Base-by-base conservation (phyloP, 2,329 filamentous ascomycete genomes). In the Microdochium trichocladiopsis region DNA sequence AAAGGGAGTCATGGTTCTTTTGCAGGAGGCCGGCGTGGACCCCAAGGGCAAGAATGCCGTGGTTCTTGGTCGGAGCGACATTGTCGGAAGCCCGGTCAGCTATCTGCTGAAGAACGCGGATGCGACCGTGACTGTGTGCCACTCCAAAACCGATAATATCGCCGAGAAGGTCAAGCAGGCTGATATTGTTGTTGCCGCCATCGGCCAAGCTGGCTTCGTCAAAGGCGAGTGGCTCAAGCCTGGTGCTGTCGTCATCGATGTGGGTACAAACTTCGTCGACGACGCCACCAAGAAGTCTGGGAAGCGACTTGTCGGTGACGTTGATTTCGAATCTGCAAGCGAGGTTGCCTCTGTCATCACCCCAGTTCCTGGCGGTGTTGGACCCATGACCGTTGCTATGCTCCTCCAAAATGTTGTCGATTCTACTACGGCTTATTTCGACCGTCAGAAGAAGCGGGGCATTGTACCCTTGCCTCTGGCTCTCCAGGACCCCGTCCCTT, bases 361-460 rank as follows among this genome's bases (percentile, higher is more conserved):
- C 2, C 94, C 94, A 1, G 94, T 99, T 2, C 94, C 94, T 1
- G 94, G 94, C 53, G 94, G 94, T 69, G 94, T 99, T 54, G 94
- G 94, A 0, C 94, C 94, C 50, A 99, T 99, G 94, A 99, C 94
- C 2, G 92, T 99, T 57, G 94, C 94, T 55, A 99, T 99, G 94
- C 78, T 99, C 48, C 76, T 99, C 62, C 89, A 95, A 70, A 99
- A 99, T 65, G 92, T 97, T 9, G 87, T 97, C 52, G 87, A 93
- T 60, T 86, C 93, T 31, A 87, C 94, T 33, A 87, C 85, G 49
- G 75, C 81, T 53, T 92, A 90, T 65, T 94, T 94, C 58, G 89
- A 94, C 57, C 82, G 82, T 55, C 87, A 95, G 68, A 95, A 90
- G 72, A 77, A 86, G 56, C 83, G 94, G 54, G 84, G 82, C 60